phyloP scores from a whole-genome alignment of 306 rosid species.

The Castanopsis chinensis region DNA sequence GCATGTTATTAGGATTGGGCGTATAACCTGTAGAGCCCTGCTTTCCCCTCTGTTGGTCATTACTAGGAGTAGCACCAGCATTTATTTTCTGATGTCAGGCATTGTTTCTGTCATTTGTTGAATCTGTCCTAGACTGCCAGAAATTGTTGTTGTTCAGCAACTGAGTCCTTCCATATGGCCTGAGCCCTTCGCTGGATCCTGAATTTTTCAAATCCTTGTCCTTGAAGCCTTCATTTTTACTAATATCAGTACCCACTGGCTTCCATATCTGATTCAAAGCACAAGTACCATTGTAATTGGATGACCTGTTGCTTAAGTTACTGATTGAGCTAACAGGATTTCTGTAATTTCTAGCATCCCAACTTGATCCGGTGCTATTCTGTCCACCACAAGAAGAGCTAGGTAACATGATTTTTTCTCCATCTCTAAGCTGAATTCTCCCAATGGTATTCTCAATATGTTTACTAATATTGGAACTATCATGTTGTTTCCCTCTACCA shows the following conservation, averaged over 20 bases:
- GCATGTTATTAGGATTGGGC: neutral
- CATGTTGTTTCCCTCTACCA: constrained; percentile 27
- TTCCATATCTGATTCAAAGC: too few species aligned
- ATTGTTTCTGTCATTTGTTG: neutral
- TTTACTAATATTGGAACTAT: neutral
- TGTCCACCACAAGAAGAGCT: neutral
- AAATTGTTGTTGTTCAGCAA: neutral
- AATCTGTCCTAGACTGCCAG: constrained; percentile 1
- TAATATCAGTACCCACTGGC: too few species aligned
- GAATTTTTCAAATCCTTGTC: neutral
- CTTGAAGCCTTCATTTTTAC: neutral
- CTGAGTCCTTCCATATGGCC: neutral
- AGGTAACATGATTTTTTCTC: neutral
- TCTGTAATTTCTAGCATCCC: neutral
- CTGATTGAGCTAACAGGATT: neutral
- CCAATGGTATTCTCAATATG: neutral
- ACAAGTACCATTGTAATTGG: too few species aligned
- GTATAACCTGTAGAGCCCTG: neutral
- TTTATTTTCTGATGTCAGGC: neutral
- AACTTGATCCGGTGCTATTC: neutral
- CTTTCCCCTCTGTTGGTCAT: neutral
- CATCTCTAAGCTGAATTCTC: neutral
- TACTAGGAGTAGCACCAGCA: neutral
- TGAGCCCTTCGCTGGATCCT: neutral
- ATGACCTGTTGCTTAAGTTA: neutral